Percentiles rank a stretch among this genome's conserved stretches.
phyloP scores from a whole-genome alignment of 495 filamentous ascomycete species.

The Lepidopterella palustris region DNA sequence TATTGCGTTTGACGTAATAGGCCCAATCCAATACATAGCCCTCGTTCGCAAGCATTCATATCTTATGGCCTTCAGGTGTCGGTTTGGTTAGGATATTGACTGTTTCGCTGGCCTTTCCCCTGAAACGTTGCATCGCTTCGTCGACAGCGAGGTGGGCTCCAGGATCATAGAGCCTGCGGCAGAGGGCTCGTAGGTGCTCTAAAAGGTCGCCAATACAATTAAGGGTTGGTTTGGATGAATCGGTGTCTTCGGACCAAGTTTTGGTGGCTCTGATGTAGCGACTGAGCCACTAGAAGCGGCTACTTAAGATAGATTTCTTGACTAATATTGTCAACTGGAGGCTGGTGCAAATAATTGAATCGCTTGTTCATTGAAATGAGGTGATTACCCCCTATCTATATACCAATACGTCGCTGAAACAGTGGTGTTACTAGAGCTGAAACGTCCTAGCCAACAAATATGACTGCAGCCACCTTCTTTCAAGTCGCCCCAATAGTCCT shows the following conservation, averaged over 20 bases:
- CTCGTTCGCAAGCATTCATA: neutral
- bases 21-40: slow-evolving; percentile 7
- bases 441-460: too few relatives aligned
- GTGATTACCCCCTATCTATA: too few relatives aligned
- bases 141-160: slow-evolving; percentile 8
- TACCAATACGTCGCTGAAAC: too few relatives aligned
- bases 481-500: neutral
- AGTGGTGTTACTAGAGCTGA: too few relatives aligned
- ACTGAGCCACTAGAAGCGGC: neutral
- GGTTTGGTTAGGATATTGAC: slow-evolving; percentile 7
- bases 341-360: too few relatives aligned
- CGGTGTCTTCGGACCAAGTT: too few relatives aligned
- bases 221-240: neutral
- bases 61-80: slow-evolving; percentile 8
- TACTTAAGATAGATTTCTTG: neutral
- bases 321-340: too few relatives aligned
- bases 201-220: neutral
- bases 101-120: neutral
- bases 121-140: slow-evolving; percentile 1
- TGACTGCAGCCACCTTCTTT: neutral
- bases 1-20: neutral
- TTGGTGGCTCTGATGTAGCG: neutral
- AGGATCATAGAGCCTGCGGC: neutral
- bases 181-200: neutral
- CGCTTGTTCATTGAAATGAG: too few relatives aligned